Percentiles rank a stretch among this genome's conserved stretches.
Evolutionary conservation across 805 yeast genomes (phyloP).

Genomic region (Schizosaccharomyces lindneri): DNA sequence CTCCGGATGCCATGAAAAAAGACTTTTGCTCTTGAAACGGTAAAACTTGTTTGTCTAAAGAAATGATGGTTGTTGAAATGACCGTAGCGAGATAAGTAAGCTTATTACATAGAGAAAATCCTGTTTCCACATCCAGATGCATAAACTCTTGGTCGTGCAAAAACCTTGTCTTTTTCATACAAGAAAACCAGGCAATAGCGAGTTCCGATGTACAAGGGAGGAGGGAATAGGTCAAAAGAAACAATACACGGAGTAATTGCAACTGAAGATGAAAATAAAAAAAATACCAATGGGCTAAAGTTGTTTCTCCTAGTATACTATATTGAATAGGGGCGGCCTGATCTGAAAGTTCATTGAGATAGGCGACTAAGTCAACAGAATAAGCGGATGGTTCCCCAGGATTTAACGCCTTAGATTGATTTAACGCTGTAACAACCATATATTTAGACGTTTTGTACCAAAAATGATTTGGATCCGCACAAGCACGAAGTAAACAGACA

Average conservation of each 20-base stretch:
- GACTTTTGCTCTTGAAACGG: background rate
- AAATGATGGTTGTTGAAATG: background rate
- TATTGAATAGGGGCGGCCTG: background rate
- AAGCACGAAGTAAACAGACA: background rate
- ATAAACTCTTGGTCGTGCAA: background rate
- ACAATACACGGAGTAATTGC: background rate
- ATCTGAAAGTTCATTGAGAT: background rate
- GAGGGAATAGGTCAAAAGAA: background rate
- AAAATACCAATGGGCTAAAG: background rate
- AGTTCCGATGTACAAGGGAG: background rate
- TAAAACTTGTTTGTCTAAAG: background rate
- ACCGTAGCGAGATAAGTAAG: background rate
- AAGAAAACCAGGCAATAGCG: background rate
- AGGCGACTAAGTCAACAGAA: background rate
- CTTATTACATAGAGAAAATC: background rate
- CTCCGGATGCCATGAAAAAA: background rate
- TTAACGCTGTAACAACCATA: background rate
- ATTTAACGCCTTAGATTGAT: background rate
- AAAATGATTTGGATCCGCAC: background rate
- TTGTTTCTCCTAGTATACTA: background rate
- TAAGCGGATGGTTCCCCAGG: background rate
- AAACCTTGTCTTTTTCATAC: background rate
- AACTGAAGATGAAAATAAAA: background rate
- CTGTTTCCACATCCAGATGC: background rate
- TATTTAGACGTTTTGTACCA: background rate